phyloP scores from a whole-genome alignment of 805 yeast species.

The Cyberlindnera misumaiensis region DNA sequence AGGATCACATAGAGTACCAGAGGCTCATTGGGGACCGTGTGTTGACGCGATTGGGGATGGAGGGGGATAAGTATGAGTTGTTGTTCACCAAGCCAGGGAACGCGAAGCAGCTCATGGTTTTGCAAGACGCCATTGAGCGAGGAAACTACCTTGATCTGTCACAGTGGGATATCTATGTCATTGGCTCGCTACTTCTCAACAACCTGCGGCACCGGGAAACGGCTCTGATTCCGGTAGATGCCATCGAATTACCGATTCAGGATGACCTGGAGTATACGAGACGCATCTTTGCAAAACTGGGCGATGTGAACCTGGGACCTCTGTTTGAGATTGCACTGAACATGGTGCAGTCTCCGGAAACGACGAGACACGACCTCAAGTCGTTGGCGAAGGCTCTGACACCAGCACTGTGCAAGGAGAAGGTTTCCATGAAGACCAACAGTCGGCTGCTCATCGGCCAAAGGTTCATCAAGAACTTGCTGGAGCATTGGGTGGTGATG shows the following conservation, averaged over 20 bases:
- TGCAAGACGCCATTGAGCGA: constrained; percentile 43
- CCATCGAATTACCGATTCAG: constrained; percentile 45
- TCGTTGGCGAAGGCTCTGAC: constrained; percentile 20
- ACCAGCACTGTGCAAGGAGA: constrained; percentile 51
- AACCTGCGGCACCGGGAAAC: constrained; percentile 44
- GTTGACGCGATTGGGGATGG: constrained; percentile 39
- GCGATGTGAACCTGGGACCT: constrained; percentile 27
- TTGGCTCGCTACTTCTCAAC: constrained; percentile 36
- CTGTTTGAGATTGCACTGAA: constrained; percentile 41
- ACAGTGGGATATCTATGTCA: constrained; percentile 52
- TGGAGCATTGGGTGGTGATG: constrained; percentile 39
- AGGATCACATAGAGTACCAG: constrained; percentile 30
- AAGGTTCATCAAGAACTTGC: constrained; percentile 45
- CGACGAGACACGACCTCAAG: constrained; percentile 35
- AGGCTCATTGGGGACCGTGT: constrained; percentile 41
- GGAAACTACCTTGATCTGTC: constrained; percentile 54
- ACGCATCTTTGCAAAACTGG: constrained; percentile 28
- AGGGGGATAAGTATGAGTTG: constrained; percentile 33
- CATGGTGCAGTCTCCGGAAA: constrained; percentile 29
- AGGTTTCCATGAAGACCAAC: constrained; percentile 32
- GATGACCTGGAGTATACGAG: constrained; percentile 42
- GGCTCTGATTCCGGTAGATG: constrained; percentile 46
- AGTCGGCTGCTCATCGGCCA: constrained; percentile 45
- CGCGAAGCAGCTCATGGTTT: constrained; percentile 35
- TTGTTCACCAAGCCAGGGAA: constrained; percentile 55